Evolutionary conservation across 2,329 filamentous ascomycete genomes (phyloP), one percentile per base, ranked within the genome.

Genomic region (Chlorencoelia australis): DNA sequence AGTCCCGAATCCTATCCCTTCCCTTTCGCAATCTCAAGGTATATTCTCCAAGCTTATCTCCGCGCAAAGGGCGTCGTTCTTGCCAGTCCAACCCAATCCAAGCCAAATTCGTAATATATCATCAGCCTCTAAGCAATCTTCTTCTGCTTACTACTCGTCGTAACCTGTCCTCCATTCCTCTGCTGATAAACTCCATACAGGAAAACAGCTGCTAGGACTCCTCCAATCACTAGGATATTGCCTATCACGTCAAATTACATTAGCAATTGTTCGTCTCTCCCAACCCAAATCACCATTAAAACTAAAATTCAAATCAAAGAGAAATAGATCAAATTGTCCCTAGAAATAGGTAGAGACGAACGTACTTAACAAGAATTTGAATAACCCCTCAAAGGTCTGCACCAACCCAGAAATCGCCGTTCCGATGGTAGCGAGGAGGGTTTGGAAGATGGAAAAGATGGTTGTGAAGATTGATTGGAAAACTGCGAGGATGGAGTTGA

Each of bases 331-430:
- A 2, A 24, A 17, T 17, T 10, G 2, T 11, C 11, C 2, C 3
- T 33, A n/a, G 9, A 7, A 14, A 37, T 21, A 28, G n/a, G 2
- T 13, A 18, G 3, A 10, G 11, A 15, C 19, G 15, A 7, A 49
- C 51, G 40, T 43, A 55, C 53, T 47, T 19, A 55, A 28, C 4
- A 56, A n/a, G 37, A 56, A 56, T 33, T 51, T 53, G 10, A 52
- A 7, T 16, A 55, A 27, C 3, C 47, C 53, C 28, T 52, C 47
- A 28, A 52, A 52, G 2, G 50, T 53, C 17, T 55, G 49, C 10
- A 43, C 47, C 5, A 56, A 16, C 5, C 50, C 48, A 11, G 45
- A 41, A 14, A 50, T 36, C n/a, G 44, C 41, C 2, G 48, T 48
- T 20, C 48, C 46, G 8, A 51, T n/a, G 2, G 47, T 39, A 1